Percentiles rank a stretch among this genome's conserved stretches.
Evolutionary conservation across 768 basidiomycete genomes (phyloP).

Genomic region (Naematelia aurantialba): DNA sequence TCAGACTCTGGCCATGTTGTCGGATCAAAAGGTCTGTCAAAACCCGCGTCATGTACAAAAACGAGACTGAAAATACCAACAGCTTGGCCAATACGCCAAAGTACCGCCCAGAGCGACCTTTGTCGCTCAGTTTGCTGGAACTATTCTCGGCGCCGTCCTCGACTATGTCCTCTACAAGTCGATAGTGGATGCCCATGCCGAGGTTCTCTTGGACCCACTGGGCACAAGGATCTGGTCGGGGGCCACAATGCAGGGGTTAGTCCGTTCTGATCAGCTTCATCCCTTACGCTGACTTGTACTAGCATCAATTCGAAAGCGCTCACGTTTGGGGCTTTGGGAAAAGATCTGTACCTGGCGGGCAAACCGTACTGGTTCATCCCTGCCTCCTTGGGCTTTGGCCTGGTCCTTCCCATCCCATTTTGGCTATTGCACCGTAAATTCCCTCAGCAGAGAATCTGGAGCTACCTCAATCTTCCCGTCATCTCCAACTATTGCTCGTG

Average conservation of each 20-base stretch:
- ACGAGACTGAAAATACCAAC: background rate
- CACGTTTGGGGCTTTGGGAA: constrained; percentile 56
- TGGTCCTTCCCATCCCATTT: constrained; percentile 59
- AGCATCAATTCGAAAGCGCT: constrained; percentile 60
- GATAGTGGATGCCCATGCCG: constrained; percentile 57
- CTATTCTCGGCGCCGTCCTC: constrained; percentile 55
- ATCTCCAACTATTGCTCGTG: constrained; percentile 47
- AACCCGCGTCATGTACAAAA: background rate
- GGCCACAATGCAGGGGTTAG: background rate
- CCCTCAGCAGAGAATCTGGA: constrained; percentile 50
- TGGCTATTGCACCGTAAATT: constrained; percentile 50
- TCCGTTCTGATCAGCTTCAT: background rate
- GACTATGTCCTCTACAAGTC: constrained; percentile 57
- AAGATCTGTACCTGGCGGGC: constrained; percentile 46
- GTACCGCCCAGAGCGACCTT: constrained; percentile 47
- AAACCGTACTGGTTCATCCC: constrained; percentile 59
- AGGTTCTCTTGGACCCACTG: constrained; percentile 57
- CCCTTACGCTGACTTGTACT: too few relatives aligned
- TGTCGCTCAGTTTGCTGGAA: constrained; percentile 59
- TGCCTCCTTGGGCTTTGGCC: constrained; percentile 49
- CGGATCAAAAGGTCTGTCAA: constrained; percentile 1
- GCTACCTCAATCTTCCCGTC: constrained; percentile 56
- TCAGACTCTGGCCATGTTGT: constrained; percentile 7
- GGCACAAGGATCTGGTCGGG: constrained; percentile 49
- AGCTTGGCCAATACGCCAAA: constrained; percentile 20